Base-by-base conservation (phyloP, 83 land plant species). In the Picea abies region DNA sequence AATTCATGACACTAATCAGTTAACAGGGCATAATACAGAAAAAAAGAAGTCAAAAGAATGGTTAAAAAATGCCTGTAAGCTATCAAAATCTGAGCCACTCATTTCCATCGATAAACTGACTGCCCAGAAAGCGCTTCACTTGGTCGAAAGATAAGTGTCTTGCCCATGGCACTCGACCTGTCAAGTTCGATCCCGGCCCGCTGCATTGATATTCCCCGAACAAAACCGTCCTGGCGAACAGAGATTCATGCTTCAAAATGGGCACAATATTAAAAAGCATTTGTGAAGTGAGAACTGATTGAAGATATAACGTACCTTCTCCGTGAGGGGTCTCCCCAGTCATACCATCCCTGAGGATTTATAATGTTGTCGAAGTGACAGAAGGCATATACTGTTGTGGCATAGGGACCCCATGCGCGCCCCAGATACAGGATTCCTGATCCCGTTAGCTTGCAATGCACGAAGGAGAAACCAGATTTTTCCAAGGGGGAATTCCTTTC, bases 381-480 rank as follows among this genome's bases (percentile, higher is more conserved):
- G 49, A 70, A 32, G 0, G 89, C 87, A 61, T 87, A 90, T 15
- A 87, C 52, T 8, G 44, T 47, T 60, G 79, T 80, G 2, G 89
- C 62, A 66, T 79, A 79, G 37, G 71, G 23, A 22, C 89, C 87
- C 87, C 89, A 88, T 15, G 89, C 89, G 60, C 89, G 78, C 8
- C 93, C 95, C 78, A 93, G 37, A 76, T 75, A 88, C 4, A 87
- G 22, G 2, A 32, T 81, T 4, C 95, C 95, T 3, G 84, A 76
- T 11, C 95, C 95, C 8, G 5, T 84, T 20, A 92, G 47, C 10
- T 47, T 80, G 52, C 94, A 92, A 29, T 81, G 66, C 12, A 85
- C 68, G 64, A 92, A 92, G 0, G 92, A 91, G 82, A 93, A 93
- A 6, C 95, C 95, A 0, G 91, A 78, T 1, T 79, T 60, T 0